Percentiles rank a stretch among this genome's conserved stretches.
Evolutionary conservation across 441 rosid species (phyloP).

Genomic region (Macaranga tanarius): DNA sequence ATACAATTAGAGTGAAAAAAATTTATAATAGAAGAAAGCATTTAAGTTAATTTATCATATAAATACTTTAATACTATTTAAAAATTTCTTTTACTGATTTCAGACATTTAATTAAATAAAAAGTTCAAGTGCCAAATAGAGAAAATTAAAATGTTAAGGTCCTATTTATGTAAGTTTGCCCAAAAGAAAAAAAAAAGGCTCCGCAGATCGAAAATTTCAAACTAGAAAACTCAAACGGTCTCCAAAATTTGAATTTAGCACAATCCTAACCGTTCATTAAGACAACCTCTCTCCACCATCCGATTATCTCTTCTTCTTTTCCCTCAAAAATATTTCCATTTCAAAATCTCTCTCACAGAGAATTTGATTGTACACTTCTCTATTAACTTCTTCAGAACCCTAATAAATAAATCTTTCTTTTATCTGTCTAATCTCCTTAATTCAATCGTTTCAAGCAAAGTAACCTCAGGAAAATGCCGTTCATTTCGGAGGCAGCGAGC

Average conservation of each 20-base stretch:
- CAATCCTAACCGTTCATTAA: conserved; percentile 46
- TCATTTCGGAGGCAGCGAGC: conserved; percentile 77
- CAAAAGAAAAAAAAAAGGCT: too few species aligned
- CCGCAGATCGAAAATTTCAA: neutral
- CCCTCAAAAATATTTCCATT: conserved; percentile 12
- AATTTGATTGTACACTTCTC: neutral
- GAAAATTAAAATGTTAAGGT: too few species aligned
- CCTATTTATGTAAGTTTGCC: too few species aligned
- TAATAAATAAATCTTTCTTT: neutral
- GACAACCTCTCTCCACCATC: conserved; percentile 34
- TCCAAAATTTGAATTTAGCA: conserved; percentile 29
- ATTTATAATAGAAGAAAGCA: too few species aligned
- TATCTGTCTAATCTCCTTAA: neutral
- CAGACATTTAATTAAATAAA: too few species aligned
- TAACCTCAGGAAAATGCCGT: conserved; percentile 46
- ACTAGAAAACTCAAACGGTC: conserved; percentile 32
- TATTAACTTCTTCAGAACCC: conserved; percentile 14
- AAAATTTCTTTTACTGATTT: too few species aligned
- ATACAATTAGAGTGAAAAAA: too few species aligned
- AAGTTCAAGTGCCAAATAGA: too few species aligned
- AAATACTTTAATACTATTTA: too few species aligned
- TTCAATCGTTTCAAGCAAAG: neutral
- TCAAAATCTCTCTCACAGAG: conserved; percentile 28
- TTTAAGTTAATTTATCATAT: too few species aligned
- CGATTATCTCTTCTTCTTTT: conserved; percentile 34